These are phyloP conservation scores for Lasiodiplodia sp. DNA, from an alignment of 2,329 filamentous ascomycete species.

Conservation along the genomic window DNA sequence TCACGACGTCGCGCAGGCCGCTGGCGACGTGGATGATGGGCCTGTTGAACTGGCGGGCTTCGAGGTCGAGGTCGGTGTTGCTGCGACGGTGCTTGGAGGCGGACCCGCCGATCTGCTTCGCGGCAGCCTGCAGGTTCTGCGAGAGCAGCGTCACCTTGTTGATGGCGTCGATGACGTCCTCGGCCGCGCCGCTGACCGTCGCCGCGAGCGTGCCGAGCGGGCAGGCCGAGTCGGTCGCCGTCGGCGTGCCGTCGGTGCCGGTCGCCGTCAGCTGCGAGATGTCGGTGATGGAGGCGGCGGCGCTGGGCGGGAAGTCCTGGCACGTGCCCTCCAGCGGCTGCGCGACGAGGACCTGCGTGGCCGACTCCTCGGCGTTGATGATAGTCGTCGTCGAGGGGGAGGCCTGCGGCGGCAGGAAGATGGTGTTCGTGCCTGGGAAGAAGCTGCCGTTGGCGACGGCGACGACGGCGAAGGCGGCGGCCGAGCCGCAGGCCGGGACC, in stretches of 20 bases:
- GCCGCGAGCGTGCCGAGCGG: slow-evolving; percentile 30
- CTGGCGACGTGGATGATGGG: slow-evolving; percentile 26
- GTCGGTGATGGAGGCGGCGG: neutral
- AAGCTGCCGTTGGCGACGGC: slow-evolving; percentile 29
- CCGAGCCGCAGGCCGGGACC: slow-evolving; percentile 28
- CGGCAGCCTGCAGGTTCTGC: slow-evolving; percentile 28
- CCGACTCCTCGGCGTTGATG: slow-evolving; percentile 23
- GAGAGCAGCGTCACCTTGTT: slow-evolving; percentile 33
- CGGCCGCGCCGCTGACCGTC: slow-evolving; percentile 21
- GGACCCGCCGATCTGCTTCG: slow-evolving; percentile 27
- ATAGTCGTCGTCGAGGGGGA: slow-evolving; percentile 17
- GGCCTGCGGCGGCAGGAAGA: slow-evolving; percentile 29
- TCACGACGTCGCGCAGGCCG: slow-evolving; percentile 25
- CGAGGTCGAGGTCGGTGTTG: neutral
- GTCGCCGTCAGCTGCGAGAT: neutral
- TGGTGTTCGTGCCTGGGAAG: slow-evolving; percentile 27
- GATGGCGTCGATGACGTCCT: slow-evolving; percentile 33
- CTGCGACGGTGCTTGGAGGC: neutral
- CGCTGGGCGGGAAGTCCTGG: slow-evolving; percentile 6
- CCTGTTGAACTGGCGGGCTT: neutral
- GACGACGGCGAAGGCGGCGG: slow-evolving; percentile 28
- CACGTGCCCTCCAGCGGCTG: slow-evolving; percentile 29
- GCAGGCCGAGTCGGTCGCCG: slow-evolving; percentile 18
- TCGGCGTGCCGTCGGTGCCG: neutral
- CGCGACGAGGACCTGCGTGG: slow-evolving; percentile 27